Conservation (phyloP, 148 eudicot species). For the Linanthus parryae region DNA sequence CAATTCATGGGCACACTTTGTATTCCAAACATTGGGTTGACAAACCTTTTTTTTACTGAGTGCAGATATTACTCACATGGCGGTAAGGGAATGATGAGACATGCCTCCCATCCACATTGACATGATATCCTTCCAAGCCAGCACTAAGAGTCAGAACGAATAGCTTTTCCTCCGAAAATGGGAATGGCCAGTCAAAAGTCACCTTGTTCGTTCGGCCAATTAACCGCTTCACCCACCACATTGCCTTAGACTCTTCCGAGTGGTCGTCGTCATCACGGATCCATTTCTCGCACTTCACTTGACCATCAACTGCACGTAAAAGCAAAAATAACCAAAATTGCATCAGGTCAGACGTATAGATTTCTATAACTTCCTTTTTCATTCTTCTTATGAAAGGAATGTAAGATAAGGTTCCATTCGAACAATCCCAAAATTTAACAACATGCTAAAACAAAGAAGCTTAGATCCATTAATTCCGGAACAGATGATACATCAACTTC, state of each 20-base stretch:
- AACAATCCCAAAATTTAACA: too few species aligned
- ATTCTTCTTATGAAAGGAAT: too few species aligned
- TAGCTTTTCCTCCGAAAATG: slow-evolving; percentile 79
- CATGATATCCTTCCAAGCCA: slow-evolving; percentile 87
- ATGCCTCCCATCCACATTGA: slow-evolving; percentile 88
- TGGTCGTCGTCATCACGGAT: slow-evolving; percentile 29
- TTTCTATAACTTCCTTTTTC: too few species aligned
- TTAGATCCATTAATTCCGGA: too few species aligned
- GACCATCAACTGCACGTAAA: slow-evolving; percentile 47
- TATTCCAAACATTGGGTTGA: too few species aligned
- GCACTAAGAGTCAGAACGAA: slow-evolving; percentile 84
- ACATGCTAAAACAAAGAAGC: too few species aligned
- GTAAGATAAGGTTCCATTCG: too few species aligned
- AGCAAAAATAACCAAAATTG: not conserved
- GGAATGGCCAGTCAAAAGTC: slow-evolving; percentile 82
- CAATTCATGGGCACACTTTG: too few species aligned
- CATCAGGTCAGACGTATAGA: too few species aligned
- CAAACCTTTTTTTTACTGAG: too few species aligned
- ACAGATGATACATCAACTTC: too few species aligned
- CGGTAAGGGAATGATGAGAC: slow-evolving; percentile 89
- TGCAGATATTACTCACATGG: slow-evolving; percentile 69
- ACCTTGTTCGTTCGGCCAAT: slow-evolving; percentile 78
- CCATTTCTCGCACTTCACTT: slow-evolving; percentile 85
- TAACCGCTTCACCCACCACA: slow-evolving; percentile 83
- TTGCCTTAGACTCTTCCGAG: slow-evolving; percentile 54